Conservation (phyloP, 1,284 basidiomycete genomes). For the Puccinia triticina region DNA sequence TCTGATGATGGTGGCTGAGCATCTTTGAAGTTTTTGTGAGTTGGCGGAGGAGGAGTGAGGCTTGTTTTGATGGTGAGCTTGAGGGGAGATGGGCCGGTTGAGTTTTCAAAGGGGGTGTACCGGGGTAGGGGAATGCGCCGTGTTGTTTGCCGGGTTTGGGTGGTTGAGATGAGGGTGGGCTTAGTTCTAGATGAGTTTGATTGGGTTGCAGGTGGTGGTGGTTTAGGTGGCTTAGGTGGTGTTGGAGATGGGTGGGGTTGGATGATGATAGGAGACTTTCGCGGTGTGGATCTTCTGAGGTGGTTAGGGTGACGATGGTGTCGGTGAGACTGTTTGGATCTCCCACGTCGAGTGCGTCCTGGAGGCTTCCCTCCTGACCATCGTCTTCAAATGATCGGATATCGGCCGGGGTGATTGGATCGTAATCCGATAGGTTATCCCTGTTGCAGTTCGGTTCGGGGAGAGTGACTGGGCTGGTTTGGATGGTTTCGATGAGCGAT, state of each 20-base stretch:
- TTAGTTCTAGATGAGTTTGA: neutral
- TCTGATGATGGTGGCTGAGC: neutral
- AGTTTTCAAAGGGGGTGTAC: neutral
- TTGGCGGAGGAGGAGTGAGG: conserved; percentile 8
- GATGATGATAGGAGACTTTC: conserved; percentile 13
- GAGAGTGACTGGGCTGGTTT: neutral
- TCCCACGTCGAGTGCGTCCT: conserved; percentile 36
- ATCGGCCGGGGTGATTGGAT: conserved; percentile 30
- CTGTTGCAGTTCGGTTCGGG: neutral
- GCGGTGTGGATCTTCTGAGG: conserved; percentile 1
- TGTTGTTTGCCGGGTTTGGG: conserved; percentile 20
- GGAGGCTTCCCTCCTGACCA: conserved; percentile 39
- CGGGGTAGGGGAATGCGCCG: conserved; percentile 15
- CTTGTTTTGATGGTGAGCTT: conserved; percentile 20
- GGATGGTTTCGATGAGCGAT: conserved; percentile 7
- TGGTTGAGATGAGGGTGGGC: neutral
- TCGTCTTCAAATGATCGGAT: conserved; percentile 45
- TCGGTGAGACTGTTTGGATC: conserved; percentile 25
- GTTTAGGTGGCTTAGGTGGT: neutral
- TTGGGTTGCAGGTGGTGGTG: neutral
- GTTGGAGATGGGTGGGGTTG: neutral
- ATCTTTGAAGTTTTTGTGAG: conserved; percentile 13
- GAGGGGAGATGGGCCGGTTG: neutral
- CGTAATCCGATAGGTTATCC: conserved; percentile 12
- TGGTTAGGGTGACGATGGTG: conserved; percentile 19